These are phyloP conservation scores for Microbotryomycetes sp. DNA, from an alignment of 1,284 basidiomycete genomes.

Conservation along the genomic window DNA sequence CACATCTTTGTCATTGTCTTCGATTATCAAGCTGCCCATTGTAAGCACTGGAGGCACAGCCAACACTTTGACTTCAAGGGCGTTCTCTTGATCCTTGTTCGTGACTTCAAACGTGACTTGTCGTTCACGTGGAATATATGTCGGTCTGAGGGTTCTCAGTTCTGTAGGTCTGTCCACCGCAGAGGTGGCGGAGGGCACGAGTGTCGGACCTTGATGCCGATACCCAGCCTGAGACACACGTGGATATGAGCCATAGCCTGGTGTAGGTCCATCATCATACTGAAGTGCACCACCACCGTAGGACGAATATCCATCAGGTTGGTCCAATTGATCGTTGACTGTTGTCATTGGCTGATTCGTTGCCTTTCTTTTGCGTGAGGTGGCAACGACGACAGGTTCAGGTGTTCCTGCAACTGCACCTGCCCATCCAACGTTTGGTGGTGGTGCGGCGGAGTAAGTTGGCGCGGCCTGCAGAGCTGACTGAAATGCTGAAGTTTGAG, in stretches of 20 bases:
- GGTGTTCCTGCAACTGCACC: background rate
- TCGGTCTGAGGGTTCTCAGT: slow-evolving; percentile 51
- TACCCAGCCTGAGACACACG: slow-evolving; percentile 12
- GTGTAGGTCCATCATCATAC: background rate
- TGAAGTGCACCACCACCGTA: background rate
- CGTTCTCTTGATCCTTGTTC: slow-evolving; percentile 4
- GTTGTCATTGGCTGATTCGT: background rate
- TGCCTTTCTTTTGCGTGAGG: slow-evolving; percentile 11
- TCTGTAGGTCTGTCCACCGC: slow-evolving; percentile 23
- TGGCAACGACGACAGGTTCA: background rate
- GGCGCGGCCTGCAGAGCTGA: background rate
- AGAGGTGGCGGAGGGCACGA: background rate
- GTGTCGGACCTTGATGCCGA: slow-evolving; percentile 17
- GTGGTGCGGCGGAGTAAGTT: background rate
- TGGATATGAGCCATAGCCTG: slow-evolving; percentile 12
- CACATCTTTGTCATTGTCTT: slow-evolving; percentile 56
- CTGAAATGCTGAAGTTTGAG: background rate
- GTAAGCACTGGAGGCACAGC: slow-evolving; percentile 53
- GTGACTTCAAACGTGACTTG: slow-evolving; percentile 24
- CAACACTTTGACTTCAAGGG: slow-evolving; percentile 45
- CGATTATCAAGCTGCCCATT: slow-evolving; percentile 54
- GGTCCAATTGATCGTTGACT: background rate
- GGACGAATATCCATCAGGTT: background rate
- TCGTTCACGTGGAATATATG: slow-evolving; percentile 30
- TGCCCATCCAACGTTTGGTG: background rate